Conservation (phyloP, 2,329 filamentous ascomycete genomes). For the Diaporthe sp. region DNA sequence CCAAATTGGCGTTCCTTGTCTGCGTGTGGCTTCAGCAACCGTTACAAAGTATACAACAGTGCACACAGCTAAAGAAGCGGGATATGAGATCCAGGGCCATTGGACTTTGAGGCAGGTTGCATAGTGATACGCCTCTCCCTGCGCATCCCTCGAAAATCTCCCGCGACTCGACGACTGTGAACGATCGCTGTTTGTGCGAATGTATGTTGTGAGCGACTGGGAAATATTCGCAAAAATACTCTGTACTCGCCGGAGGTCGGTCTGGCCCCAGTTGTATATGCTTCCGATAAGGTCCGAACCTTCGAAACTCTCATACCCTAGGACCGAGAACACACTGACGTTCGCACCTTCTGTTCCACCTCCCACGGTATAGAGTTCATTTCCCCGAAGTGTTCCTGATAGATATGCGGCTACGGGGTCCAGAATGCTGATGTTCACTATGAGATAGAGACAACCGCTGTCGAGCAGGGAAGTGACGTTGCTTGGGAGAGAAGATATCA, state of each 20-base stretch:
- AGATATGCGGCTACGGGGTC: too few relatives aligned
- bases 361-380: too few relatives aligned
- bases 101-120: neutral
- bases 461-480: neutral
- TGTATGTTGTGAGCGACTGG: neutral
- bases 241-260: neutral
- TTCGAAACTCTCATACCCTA: neutral
- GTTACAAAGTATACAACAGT: neutral
- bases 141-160: neutral
- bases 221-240: neutral
- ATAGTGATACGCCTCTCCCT: neutral
- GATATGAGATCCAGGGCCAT: neutral
- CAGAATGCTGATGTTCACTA: too few relatives aligned
- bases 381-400: too few relatives aligned
- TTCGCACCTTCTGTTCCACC: too few relatives aligned
- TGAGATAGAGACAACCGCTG: neutral
- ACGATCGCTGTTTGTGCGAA: neutral
- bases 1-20: neutral
- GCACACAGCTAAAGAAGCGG: neutral
- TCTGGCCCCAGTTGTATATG: neutral
- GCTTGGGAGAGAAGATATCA: too few relatives aligned
- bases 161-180: accelerated
- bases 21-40: neutral
- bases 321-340: too few relatives aligned
- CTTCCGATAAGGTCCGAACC: neutral